These are phyloP conservation scores for Xerophyta viscosa DNA, from an alignment of 106 monocot genomes.

Conservation along the genomic window DNA sequence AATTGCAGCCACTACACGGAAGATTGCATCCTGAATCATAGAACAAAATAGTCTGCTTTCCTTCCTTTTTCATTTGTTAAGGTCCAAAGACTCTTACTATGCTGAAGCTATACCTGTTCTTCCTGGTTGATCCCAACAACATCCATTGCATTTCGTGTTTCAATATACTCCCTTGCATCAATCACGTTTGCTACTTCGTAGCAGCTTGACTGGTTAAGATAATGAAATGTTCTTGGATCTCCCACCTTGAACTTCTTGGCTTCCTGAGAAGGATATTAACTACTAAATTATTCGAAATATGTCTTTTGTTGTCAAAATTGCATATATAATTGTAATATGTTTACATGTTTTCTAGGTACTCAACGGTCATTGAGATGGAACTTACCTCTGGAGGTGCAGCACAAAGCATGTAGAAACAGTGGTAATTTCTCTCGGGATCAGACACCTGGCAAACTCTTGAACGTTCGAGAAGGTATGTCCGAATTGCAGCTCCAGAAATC, in stretches of 20 bases:
- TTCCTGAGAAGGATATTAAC: slow-evolving; percentile 13
- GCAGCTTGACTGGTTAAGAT: slow-evolving; percentile 43
- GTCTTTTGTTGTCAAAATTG: too few species aligned
- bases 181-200: slow-evolving; percentile 31
- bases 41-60: too few species aligned
- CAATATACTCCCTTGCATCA: slow-evolving; percentile 42
- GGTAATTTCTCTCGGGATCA: slow-evolving; percentile 65
- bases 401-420: slow-evolving; percentile 68
- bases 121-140: slow-evolving; percentile 38
- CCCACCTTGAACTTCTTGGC: slow-evolving; percentile 30
- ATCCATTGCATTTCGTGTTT: slow-evolving; percentile 47
- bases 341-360: too few species aligned
- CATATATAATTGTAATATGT: too few species aligned
- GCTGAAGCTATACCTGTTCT: slow-evolving; percentile 43
- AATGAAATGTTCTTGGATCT: slow-evolving; percentile 40
- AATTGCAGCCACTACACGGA: slow-evolving; percentile 47
- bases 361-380: too few species aligned
- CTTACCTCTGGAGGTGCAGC: slow-evolving; percentile 55
- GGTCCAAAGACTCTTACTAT: too few species aligned
- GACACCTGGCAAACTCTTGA: slow-evolving; percentile 71
- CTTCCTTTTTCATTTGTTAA: too few species aligned
- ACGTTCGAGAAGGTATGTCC: slow-evolving; percentile 59
- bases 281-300: too few species aligned
- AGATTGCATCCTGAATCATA: slow-evolving; percentile 40
- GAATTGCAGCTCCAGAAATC: slow-evolving; percentile 63